Evolutionary conservation across 805 yeast species (phyloP).

Genomic region (Hyphopichia homilentoma): DNA sequence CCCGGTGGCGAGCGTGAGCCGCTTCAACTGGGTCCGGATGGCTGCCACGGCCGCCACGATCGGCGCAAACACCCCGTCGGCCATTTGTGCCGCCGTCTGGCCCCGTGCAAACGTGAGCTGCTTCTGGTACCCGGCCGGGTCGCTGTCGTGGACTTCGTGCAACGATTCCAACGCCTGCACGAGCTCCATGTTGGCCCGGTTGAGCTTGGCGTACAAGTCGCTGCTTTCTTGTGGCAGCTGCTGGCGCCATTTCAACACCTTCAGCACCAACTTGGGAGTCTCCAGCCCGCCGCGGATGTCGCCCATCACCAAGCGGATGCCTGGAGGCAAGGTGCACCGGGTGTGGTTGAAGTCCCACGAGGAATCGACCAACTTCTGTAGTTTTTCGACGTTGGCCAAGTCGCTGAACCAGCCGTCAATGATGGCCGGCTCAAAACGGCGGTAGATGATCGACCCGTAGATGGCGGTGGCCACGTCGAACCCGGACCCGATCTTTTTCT

Average conservation of each 20-base stretch:
- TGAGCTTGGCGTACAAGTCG: conserved; percentile 51
- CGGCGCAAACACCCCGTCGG: conserved; percentile 16
- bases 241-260: conserved; percentile 68
- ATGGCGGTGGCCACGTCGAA: conserved; percentile 97
- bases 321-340: conserved; percentile 62
- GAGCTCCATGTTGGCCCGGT: conserved; percentile 55
- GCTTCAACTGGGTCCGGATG: conserved; percentile 57
- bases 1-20: conserved; percentile 60
- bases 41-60: conserved; percentile 38
- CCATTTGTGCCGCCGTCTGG: conserved; percentile 6
- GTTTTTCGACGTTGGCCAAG: conserved; percentile 10
- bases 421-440: conserved; percentile 62
- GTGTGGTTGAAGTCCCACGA: conserved; percentile 62
- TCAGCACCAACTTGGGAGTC: conserved; percentile 84
- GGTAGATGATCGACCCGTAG: conserved; percentile 81
- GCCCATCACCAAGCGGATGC: conserved; percentile 79
- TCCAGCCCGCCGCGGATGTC: conserved; percentile 91
- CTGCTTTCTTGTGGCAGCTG: conserved; percentile 47
- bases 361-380: conserved; percentile 37
- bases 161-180: conserved; percentile 47
- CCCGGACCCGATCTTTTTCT: conserved; percentile 93
- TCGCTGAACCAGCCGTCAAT: conserved; percentile 36
- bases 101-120: conserved; percentile 8
- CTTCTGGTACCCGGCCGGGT: conserved; percentile 33
- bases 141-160: conserved; percentile 20